phyloP scores from a whole-genome alignment of 1,139 yeast genomes.

The Spencermartinsiella ligniputridi region DNA sequence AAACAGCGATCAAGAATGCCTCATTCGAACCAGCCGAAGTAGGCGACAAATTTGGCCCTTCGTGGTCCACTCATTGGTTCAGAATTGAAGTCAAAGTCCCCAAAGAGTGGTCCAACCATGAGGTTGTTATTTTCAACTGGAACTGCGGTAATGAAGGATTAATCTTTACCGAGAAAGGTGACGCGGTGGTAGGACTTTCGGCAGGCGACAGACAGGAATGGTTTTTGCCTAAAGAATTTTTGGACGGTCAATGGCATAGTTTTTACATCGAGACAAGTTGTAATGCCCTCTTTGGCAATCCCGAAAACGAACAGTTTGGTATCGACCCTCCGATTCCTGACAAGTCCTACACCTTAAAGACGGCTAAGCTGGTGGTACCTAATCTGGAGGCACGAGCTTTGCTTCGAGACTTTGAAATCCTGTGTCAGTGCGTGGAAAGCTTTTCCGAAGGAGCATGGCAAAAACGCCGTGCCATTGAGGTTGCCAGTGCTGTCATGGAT shows the following conservation, averaged over 20 bases:
- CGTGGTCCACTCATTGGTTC: conserved; percentile 99
- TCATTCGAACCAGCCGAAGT: conserved; percentile 57
- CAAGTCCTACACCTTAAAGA: conserved; percentile 58
- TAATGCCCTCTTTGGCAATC: conserved; percentile 93
- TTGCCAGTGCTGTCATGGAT: conserved; percentile 78
- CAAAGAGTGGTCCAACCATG: conserved; percentile 30
- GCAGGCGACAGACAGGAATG: conserved; percentile 75
- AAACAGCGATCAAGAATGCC: conserved; percentile 62
- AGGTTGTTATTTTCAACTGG: conserved; percentile 69
- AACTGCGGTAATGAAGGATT: conserved; percentile 85
- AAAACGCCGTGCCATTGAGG: conserved; percentile 71
- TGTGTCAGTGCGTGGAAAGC: conserved; percentile 87
- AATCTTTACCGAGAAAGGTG: conserved; percentile 62
- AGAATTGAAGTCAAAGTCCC: conserved; percentile 63
- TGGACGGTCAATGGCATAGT: conserved; percentile 40
- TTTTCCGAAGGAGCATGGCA: conserved; percentile 70
- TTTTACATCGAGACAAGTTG: conserved; percentile 89
- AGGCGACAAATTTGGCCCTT: conserved; percentile 82
- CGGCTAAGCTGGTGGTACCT: conserved; percentile 80
- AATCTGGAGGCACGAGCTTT: conserved; percentile 74
- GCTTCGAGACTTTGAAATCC: conserved; percentile 75
- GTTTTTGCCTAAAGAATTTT: conserved; percentile 55
- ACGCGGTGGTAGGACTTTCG: conserved; percentile 77
- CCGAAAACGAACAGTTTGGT: conserved; percentile 37
- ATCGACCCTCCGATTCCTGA: conserved; percentile 55